Base-by-base conservation (phyloP, 495 filamentous ascomycete genomes). In the Neohortaea acidophila region DNA sequence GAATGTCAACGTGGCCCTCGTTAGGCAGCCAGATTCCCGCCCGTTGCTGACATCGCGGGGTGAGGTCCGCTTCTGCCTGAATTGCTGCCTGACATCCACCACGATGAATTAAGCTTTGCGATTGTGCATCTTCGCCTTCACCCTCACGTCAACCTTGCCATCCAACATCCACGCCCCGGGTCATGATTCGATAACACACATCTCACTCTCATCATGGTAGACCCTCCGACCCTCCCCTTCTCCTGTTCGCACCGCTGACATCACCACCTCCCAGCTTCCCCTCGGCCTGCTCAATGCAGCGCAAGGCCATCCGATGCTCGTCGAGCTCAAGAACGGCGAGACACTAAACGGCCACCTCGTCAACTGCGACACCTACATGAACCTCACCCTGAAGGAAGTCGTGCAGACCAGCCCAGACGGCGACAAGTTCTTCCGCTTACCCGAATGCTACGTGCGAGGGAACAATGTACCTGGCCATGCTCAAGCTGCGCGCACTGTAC, bases 311-410 rank as follows among this genome's bases (percentile, higher is more conserved):
- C 86, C 87, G 10, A 96, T 97, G 85, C 81, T 96, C 37, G 89
- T 97, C 29, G 89, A 97, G 68, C 81, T 97, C 45, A 97, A 97
- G 69, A 94, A 87, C 51, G 91, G 89, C 60, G 91, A 96, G 59
- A 96, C 87, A 0, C 67, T 96, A 33, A 97, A 96, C 62, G 89
- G 89, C 48, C 84, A 92, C 55, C 67, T 97, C 38, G 77, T 94
- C 57, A 85, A 75, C 56, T 96, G 84, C 69, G 89, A 97, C 59
- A 96, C 84, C 25, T 97, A 85, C 84, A 97, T 97, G 89, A 97
- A 97, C 59, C 60, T 97, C 34, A 94, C 87, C 14, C 62, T 97
- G 55, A 86, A 86, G 55, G 89, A 94, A 53, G 91, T 97, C 7
- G 81, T 96, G n/a, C 86, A 94, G 62, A 97, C 89, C 5, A 91